Evolutionary conservation across 306 rosid species (phyloP).

Genomic region (Cucurbita moschata): DNA sequence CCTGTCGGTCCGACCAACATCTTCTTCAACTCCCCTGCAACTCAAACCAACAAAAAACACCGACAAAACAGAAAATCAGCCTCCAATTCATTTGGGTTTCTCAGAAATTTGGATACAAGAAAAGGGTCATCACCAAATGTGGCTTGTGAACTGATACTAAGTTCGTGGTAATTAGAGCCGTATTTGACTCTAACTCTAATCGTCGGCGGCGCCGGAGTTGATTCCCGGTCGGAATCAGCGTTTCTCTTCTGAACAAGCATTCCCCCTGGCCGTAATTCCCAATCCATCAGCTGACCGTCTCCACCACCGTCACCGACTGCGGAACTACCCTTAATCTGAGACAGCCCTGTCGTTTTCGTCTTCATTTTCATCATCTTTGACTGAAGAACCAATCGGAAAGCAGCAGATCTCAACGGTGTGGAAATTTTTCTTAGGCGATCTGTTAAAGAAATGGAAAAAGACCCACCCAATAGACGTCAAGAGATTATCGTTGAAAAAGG

Average conservation of each 20-base stretch:
- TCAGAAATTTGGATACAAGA: neutral
- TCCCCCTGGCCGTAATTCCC: slow-evolving; percentile 98
- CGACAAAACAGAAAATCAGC: neutral
- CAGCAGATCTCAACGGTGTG: no score
- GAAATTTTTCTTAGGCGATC: slow-evolving; percentile 5
- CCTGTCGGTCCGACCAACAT: slow-evolving; percentile 79
- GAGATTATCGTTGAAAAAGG: slow-evolving; percentile 21
- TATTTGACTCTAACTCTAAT: slow-evolving; percentile 71
- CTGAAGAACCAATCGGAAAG: neutral
- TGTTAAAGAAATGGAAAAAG: slow-evolving; percentile 22
- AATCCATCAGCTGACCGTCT: slow-evolving; percentile 45
- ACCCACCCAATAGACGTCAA: slow-evolving; percentile 26
- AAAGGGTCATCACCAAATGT: slow-evolving; percentile 45
- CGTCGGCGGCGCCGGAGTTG: slow-evolving; percentile 50
- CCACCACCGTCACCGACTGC: slow-evolving; percentile 30
- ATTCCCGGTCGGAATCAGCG: slow-evolving; percentile 44
- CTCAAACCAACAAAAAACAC: neutral
- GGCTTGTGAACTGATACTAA: slow-evolving; percentile 68
- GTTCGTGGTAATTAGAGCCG: slow-evolving; percentile 64
- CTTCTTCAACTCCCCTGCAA: slow-evolving; percentile 83
- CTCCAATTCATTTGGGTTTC: neutral
- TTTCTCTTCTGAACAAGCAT: slow-evolving; percentile 83
- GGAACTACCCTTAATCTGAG: slow-evolving; percentile 27
- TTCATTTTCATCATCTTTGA: slow-evolving; percentile 71
- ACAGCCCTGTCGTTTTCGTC: slow-evolving; percentile 30